These are phyloP conservation scores for Jamesozyma hellenica DNA, from an alignment of 805 yeast genomes.

Conservation along the genomic window DNA sequence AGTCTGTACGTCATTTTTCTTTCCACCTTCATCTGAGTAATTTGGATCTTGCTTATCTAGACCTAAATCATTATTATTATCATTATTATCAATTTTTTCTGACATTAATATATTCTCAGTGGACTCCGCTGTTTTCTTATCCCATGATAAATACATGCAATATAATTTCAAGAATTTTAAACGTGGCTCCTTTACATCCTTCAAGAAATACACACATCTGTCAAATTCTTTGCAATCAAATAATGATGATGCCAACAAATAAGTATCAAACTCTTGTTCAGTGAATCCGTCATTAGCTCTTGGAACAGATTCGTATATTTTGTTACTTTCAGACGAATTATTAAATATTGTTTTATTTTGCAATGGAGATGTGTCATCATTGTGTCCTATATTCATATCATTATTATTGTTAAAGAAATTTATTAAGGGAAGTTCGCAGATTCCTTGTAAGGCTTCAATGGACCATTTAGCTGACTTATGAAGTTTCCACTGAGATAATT, in stretches of 20 bases:
- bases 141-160: constrained; percentile 64
- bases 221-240: constrained; percentile 81
- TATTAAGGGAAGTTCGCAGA: constrained; percentile 18
- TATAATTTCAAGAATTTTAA: constrained; percentile 55
- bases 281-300: constrained; percentile 9
- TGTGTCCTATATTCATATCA: constrained; percentile 3
- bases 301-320: not conserved
- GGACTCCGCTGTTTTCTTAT: constrained; percentile 61
- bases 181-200: constrained; percentile 40
- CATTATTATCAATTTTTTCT: constrained; percentile 18
- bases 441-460: constrained; percentile 68
- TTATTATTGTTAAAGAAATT: constrained; percentile 1
- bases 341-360: constrained; percentile 10
- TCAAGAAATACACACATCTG: constrained; percentile 54
- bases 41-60: constrained; percentile 3
- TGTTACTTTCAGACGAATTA: not conserved
- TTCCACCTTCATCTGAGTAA: constrained; percentile 4
- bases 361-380: constrained; percentile 19
- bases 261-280: constrained; percentile 34
- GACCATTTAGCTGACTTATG: constrained; percentile 74
- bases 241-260: constrained; percentile 57
- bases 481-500: constrained; percentile 48
- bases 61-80: not conserved
- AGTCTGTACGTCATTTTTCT: not conserved
- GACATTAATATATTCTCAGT: constrained; percentile 52